These are phyloP conservation scores for Lepiota brunneoincarnata DNA, from an alignment of 768 basidiomycete genomes.

Conservation along the genomic window DNA sequence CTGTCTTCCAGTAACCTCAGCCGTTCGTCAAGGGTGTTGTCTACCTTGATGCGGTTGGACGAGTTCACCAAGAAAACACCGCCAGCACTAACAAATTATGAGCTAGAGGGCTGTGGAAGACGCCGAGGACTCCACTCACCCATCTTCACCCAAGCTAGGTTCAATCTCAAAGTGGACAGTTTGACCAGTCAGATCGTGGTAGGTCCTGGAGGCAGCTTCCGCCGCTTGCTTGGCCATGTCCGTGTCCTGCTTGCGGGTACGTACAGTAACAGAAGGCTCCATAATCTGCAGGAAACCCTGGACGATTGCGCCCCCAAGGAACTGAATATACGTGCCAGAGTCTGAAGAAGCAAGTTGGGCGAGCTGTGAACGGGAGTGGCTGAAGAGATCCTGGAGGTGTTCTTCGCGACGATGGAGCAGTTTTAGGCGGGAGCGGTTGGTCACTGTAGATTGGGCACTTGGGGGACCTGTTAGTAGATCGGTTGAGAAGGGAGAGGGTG, in stretches of 20 bases:
- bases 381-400: constrained; percentile 86
- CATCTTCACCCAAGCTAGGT: constrained; percentile 60
- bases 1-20: constrained; percentile 86
- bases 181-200: constrained; percentile 76
- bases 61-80: constrained; percentile 78
- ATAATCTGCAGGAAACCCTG: constrained; percentile 85
- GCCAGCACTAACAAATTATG: constrained; percentile 59
- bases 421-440: constrained; percentile 92
- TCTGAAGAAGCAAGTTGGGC: constrained; percentile 39
- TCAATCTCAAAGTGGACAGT: constrained; percentile 58
- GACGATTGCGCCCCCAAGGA: constrained; percentile 80
- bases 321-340: constrained; percentile 69
- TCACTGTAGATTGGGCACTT: constrained; percentile 93
- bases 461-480: background rate
- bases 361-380: constrained; percentile 56
- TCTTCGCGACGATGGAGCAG: constrained; percentile 91
- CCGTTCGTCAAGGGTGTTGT: constrained; percentile 94
- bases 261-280: constrained; percentile 67
- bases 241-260: constrained; percentile 66
- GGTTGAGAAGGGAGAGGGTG: background rate
- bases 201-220: constrained; percentile 58
- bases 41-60: constrained; percentile 76
- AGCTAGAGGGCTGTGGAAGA: background rate
- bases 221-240: constrained; percentile 61
- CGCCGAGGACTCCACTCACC: constrained; percentile 38